Evolutionary conservation across 2,329 filamentous ascomycete species (phyloP).

Genomic region (Fusarium coicis): DNA sequence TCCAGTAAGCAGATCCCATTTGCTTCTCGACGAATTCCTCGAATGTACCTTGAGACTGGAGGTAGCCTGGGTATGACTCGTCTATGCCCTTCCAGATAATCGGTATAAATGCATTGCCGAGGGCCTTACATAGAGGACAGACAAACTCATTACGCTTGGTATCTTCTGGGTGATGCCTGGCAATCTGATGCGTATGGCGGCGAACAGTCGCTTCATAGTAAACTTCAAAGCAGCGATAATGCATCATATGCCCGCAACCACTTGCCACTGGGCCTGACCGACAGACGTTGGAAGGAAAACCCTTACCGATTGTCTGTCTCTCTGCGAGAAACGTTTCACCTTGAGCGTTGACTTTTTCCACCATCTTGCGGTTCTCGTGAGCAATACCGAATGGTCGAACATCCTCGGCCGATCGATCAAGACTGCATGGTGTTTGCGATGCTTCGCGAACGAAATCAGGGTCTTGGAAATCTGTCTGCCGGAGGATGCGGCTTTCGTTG

Average conservation of each 20-base stretch:
- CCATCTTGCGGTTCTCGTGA: conserved; percentile 81
- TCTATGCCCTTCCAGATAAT: conserved; percentile 96
- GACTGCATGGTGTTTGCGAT: conserved; percentile 77
- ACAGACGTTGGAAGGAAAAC: conserved; percentile 78
- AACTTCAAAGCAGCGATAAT: conserved; percentile 92
- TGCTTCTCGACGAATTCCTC: conserved; percentile 74
- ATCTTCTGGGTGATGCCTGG: conserved; percentile 90
- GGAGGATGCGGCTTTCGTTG: conserved; percentile 84
- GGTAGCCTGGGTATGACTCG: conserved; percentile 80
- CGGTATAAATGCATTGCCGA: conserved; percentile 94
- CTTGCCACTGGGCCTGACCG: conserved; percentile 83
- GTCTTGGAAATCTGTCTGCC: conserved; percentile 86
- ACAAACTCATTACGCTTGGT: conserved; percentile 87
- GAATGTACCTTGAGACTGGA: conserved; percentile 71
- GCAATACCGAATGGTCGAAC: conserved; percentile 92
- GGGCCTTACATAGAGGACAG: conserved; percentile 94
- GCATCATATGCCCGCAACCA: conserved; percentile 98
- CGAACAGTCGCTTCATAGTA: conserved; percentile 87
- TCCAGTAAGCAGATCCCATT: conserved; percentile 58
- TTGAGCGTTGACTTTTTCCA: conserved; percentile 79
- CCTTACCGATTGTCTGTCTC: conserved; percentile 86
- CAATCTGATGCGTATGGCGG: conserved; percentile 91
- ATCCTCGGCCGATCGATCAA: conserved; percentile 86
- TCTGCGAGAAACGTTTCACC: conserved; percentile 79
- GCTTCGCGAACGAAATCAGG: conserved; percentile 87